A percentile compares a stretch with the other conserved stretches of the same genome.
Evolutionary conservation across 345 rosid species (phyloP).

Genomic region (Lepidium didymum): DNA sequence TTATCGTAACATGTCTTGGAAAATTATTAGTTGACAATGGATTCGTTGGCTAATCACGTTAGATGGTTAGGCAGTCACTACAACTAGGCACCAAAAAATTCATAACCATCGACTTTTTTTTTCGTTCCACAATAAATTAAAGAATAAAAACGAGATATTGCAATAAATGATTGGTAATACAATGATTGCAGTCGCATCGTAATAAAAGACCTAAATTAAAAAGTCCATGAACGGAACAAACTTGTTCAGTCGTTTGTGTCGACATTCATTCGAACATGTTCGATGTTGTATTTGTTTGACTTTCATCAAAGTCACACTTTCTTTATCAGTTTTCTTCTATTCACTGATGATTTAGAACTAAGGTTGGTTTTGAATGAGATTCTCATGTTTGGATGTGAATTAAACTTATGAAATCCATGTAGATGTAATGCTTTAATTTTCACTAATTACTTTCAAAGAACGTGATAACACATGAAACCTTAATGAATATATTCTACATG

Average conservation of each 20-base stretch:
- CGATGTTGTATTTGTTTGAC: conserved; percentile 15
- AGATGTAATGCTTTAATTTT: too few relatives aligned
- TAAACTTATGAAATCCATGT: not conserved
- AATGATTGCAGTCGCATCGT: conserved; percentile 18
- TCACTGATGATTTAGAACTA: not conserved
- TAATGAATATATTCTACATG: too few relatives aligned
- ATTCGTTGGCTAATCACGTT: conserved; percentile 31
- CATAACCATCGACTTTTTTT: not conserved
- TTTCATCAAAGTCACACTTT: not conserved
- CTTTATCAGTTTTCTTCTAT: not conserved
- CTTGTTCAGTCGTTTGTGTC: not conserved
- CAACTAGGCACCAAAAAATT: conserved; percentile 20
- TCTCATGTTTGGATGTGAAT: not conserved
- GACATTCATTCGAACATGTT: not conserved
- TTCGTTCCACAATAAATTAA: not conserved
- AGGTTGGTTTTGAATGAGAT: not conserved
- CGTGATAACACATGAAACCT: too few relatives aligned
- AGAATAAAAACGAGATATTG: not conserved
- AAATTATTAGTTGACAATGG: conserved; percentile 2
- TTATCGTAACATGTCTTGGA: not conserved
- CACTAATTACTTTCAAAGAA: too few relatives aligned
- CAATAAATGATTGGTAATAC: conserved; percentile 7
- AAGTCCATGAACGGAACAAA: conserved; percentile 1
- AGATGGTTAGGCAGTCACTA: conserved; percentile 17
- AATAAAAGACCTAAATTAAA: not conserved